Evolutionary conservation across 2,329 filamentous ascomycete genomes (phyloP).

Genomic region (Paramyrothecium roridum): DNA sequence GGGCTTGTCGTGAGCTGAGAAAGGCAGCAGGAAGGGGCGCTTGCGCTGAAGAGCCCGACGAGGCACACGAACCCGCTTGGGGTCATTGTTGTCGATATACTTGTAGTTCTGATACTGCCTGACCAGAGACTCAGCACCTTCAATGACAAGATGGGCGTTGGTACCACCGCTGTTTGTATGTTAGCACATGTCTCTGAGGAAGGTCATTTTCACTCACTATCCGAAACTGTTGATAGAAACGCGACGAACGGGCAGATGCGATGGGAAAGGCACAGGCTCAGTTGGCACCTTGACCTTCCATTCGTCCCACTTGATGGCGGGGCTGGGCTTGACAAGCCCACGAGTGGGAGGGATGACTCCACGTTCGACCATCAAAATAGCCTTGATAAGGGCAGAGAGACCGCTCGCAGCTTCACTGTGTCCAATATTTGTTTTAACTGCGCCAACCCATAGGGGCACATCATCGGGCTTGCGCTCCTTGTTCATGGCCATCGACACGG

Average conservation of each 20-base stretch:
- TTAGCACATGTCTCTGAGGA: no score
- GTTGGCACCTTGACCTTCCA: constrained; percentile 17
- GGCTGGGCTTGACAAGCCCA: constrained; percentile 14
- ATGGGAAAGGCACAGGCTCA: constrained; percentile 9
- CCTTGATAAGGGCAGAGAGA: constrained; percentile 17
- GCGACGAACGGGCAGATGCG: constrained; percentile 4
- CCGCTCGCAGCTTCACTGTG: constrained; percentile 18
- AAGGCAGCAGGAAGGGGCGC: not conserved
- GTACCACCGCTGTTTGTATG: not conserved
- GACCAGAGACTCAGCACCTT: not conserved
- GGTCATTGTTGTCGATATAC: constrained; percentile 1
- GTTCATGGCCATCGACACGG: constrained; percentile 27
- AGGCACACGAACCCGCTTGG: not conserved
- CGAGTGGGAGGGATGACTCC: constrained; percentile 15
- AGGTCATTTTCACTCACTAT: constrained; percentile 12
- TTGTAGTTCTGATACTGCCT: not conserved
- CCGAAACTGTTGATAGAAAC: constrained; percentile 22
- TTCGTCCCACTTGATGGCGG: constrained; percentile 19
- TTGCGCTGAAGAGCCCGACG: constrained; percentile 1
- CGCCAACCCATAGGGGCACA: constrained; percentile 7
- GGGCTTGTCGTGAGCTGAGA: constrained; percentile 2
- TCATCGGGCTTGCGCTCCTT: not conserved
- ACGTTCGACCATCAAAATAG: constrained; percentile 14
- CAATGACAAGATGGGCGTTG: not conserved
- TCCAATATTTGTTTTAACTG: constrained; percentile 22